Evolutionary conservation across 1,284 basidiomycete genomes (phyloP).

Genomic region (Amylostereum areolatum): DNA sequence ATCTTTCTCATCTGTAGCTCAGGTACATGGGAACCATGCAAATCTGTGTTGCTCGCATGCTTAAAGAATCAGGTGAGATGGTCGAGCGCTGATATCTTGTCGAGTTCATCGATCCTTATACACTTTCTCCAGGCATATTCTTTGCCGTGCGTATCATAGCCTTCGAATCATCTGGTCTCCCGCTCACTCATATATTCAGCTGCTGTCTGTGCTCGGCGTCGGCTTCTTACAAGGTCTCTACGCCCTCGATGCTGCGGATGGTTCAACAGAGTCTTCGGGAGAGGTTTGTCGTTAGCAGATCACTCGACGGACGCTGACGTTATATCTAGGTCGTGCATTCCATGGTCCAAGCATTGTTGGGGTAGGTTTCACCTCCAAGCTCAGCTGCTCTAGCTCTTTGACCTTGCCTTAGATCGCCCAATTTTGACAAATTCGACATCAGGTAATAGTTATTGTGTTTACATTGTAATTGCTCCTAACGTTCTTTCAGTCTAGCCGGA

Average conservation of each 20-base stretch:
- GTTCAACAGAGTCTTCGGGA: constrained; percentile 51
- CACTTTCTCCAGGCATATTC: constrained; percentile 55
- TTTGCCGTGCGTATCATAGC: constrained; percentile 53
- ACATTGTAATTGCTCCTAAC: constrained; percentile 11
- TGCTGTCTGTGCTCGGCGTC: constrained; percentile 74
- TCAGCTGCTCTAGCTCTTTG: background rate
- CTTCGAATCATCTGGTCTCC: constrained; percentile 9
- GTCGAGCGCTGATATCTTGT: no score
- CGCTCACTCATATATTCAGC: constrained; percentile 29
- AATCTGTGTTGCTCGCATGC: constrained; percentile 83
- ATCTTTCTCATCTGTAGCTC: background rate
- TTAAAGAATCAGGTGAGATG: constrained; percentile 66
- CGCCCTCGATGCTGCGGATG: constrained; percentile 89
- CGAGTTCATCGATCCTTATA: no score
- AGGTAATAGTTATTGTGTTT: constrained; percentile 30
- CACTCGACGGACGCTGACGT: background rate
- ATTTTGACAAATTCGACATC: constrained; percentile 64
- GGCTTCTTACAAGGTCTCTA: constrained; percentile 87
- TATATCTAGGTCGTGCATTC: constrained; percentile 57
- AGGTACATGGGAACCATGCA: constrained; percentile 83
- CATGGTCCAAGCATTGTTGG: constrained; percentile 77
- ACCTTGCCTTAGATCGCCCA: constrained; percentile 52
- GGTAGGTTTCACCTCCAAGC: constrained; percentile 39
- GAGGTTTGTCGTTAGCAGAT: constrained; percentile 28
- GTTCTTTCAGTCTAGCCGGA: constrained; percentile 49